Base-by-base conservation (phyloP, 164 flowering plant species). In the Chimonanthus praecox region DNA sequence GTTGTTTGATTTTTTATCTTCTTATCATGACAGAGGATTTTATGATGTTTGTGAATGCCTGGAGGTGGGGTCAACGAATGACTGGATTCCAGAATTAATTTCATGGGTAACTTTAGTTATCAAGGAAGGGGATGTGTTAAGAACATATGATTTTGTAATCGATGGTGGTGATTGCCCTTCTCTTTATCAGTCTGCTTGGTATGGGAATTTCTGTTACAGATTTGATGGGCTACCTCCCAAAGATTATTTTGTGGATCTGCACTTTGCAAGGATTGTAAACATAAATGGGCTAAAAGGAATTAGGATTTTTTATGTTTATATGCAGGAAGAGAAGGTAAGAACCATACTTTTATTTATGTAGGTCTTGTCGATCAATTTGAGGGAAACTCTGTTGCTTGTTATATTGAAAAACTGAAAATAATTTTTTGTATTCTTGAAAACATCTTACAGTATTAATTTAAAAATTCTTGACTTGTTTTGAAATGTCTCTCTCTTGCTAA, bases 281-380 rank as follows among this genome's bases (percentile, higher is more conserved):
- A 84, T 86, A 0, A 78, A 80, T 78, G 97, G 97, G 18, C 97
- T 95, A 18, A 89, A 82, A 82, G 94, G 94, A 72, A 89, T 92
- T 91, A 80, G 94, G 77, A 86, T 87, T 15, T 90, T 92, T 70
- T 74, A 92, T 76, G 97, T 90, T 16, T 86, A 82, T n/a, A 60
- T 92, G 50, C 97, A 92, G 79, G 94, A 87, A 72, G 92, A 90
- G 72, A 92, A 90, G 94, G 97, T 80, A 84, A 81, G 86, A 63
- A 50, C 9, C 11, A 65, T 33, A 62, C 16, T 16, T 16, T 62
- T 62, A 20, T 20, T 20, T 20, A 20, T 20, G 21, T 20, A 20
- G 21, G 21, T 20, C 21, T 20, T 20, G 21, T 20, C 21, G 21
- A 20, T 20, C 21, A 20, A 20, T 20, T 20, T 20, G 21, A 20